These are phyloP conservation scores for Leccinum subgranulosum DNA, from an alignment of 768 basidiomycete genomes.

Conservation along the genomic window DNA sequence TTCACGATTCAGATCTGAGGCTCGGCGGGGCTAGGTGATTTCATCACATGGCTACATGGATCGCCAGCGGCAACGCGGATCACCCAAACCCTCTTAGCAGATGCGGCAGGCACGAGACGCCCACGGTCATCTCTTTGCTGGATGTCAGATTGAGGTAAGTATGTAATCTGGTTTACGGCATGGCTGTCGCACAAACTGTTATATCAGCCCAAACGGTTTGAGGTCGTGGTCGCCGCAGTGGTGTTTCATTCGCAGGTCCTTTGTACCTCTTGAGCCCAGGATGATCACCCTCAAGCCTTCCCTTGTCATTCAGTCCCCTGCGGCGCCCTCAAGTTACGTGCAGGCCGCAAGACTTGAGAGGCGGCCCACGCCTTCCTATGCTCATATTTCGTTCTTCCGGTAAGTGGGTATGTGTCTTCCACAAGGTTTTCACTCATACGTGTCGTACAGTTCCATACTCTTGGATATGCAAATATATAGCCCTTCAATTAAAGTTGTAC, in stretches of 20 bases:
- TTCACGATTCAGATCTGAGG: background rate
- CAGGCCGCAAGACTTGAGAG: constrained; percentile 25
- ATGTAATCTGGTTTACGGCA: constrained; percentile 21
- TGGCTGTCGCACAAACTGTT: constrained; percentile 5
- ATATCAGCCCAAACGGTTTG: constrained; percentile 16
- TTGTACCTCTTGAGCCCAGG: background rate
- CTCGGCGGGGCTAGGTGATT: background rate
- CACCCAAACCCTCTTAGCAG: background rate
- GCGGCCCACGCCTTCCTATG: constrained; percentile 25
- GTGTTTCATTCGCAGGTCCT: background rate
- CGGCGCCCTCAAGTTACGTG: constrained; percentile 33
- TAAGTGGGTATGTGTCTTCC: constrained; percentile 21
- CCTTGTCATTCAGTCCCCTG: constrained; percentile 11
- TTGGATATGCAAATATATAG: constrained; percentile 63
- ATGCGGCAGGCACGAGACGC: constrained; percentile 1
- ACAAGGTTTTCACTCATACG: constrained; percentile 2
- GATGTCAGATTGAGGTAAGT: constrained; percentile 18
- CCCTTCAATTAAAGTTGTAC: constrained; percentile 52
- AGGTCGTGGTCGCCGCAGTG: background rate
- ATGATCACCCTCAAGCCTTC: constrained; percentile 23
- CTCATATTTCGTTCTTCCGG: constrained; percentile 52
- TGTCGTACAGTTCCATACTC: constrained; percentile 42
- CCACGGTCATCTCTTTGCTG: constrained; percentile 5
- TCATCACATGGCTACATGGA: constrained; percentile 16
- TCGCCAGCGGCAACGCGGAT: background rate